Percentiles rank a stretch among this genome's conserved stretches.
phyloP scores from a whole-genome alignment of 768 basidiomycete species.

The Rhizopogon salebrosus region DNA sequence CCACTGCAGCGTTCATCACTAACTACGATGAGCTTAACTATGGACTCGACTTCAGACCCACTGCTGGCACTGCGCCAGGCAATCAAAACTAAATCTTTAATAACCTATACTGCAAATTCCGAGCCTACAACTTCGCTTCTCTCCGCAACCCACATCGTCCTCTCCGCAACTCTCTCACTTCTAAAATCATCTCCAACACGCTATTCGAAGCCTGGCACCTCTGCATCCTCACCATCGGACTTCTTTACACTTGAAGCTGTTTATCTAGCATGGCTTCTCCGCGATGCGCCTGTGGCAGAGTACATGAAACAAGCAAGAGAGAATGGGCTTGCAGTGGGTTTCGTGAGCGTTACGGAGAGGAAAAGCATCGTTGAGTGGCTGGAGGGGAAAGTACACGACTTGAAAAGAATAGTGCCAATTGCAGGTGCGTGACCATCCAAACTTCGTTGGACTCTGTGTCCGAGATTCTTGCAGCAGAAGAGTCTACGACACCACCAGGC shows the following conservation, averaged over 20 bases:
- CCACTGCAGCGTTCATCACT: background rate
- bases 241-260: constrained; percentile 80
- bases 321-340: constrained; percentile 62
- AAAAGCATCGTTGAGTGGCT: constrained; percentile 85
- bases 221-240: constrained; percentile 32
- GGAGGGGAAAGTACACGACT: constrained; percentile 41
- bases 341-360: constrained; percentile 85
- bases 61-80: constrained; percentile 56
- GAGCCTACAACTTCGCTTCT: constrained; percentile 43
- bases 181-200: constrained; percentile 75
- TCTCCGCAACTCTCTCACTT: constrained; percentile 48
- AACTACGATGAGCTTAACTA: constrained; percentile 7
- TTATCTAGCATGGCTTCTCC: constrained; percentile 77
- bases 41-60: constrained; percentile 34
- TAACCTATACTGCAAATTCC: constrained; percentile 38
- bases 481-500: constrained; percentile 60
- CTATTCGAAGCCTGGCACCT: constrained; percentile 59
- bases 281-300: constrained; percentile 71
- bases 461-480: constrained; percentile 24
- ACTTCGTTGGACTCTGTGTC: background rate
- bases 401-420: constrained; percentile 21
- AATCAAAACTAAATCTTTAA: constrained; percentile 47
- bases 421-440: constrained; percentile 12
- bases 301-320: constrained; percentile 87
- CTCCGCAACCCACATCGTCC: constrained; percentile 60